Evolutionary conservation across 768 basidiomycete species (phyloP), one percentile per base, ranked within the genome.

Genomic region (Harrya chromipes): DNA sequence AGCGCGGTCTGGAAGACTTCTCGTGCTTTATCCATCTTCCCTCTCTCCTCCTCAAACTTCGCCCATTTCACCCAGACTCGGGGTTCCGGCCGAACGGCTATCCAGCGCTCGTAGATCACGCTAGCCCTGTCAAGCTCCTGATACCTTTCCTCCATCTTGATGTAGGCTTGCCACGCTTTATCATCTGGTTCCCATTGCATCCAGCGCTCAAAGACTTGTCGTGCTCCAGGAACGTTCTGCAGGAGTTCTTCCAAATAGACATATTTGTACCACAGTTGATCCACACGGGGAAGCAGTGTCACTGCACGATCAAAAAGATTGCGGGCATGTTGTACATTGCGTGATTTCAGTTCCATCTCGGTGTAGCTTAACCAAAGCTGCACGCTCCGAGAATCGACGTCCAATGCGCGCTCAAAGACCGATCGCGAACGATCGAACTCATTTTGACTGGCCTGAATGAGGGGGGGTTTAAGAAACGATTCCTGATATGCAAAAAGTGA

Each of bases 161-260:
- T 90, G 70, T 95, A 98, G n/a, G 93, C 92, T 65, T 94, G 90
- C 95, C 95, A 99, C 4, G 95, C 94, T 74, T 97, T 97, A 80
- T 98, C 97, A 61, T 98, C 94, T 1, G 97, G 97, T 66, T 98
- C 97, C 97, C 97, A 98, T 57, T 91, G 82, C 93, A 98, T 95
- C 97, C 97, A 99, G 40, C 97, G 82, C 69, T 99, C 97, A 54
- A 98, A 99, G 47, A 98, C 92, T 65, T 98, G 95, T 9, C 97
- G 84, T 2, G 94, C 94, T 34, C 97, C 97, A 1, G 94, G 83
- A 27, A 99, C 86, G 63, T 99, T 98, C 61, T 94, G 88, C 12
- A 99, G 80, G 3, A 99, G 80, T 66, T 99, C 97, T 65, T 99
- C 97, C 47, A 99, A 82, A 70, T 97, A 97, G 51, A 99, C 95